These are phyloP conservation scores for Zygnema cylindricum DNA, from an alignment of 139 green algal genomes.

Conservation along the genomic window DNA sequence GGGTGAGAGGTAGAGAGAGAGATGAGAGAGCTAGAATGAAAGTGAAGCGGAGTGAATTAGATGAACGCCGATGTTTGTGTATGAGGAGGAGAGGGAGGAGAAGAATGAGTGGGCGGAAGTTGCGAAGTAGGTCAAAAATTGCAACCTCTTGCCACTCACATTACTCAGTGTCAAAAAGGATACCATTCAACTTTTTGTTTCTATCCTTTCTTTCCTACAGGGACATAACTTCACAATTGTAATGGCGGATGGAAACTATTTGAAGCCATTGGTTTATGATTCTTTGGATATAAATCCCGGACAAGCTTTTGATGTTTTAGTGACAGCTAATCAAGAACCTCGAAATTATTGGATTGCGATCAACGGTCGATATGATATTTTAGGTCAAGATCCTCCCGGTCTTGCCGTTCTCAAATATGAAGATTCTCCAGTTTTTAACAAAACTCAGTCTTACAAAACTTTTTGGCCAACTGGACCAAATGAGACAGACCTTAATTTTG, in stretches of 20 bases:
- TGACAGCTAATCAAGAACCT: not conserved
- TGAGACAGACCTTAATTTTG: not conserved
- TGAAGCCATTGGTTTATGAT: slow-evolving; percentile 4
- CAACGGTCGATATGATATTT: not conserved
- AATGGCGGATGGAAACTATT: not conserved
- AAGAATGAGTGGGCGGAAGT: no score
- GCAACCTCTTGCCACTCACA: no score
- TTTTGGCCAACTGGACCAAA: not conserved
- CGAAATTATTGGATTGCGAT: not conserved
- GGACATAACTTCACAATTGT: not conserved
- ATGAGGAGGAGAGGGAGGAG: no score
- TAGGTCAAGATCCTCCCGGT: not conserved
- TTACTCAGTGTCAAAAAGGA: no score
- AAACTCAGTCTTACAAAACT: not conserved
- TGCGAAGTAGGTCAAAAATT: no score
- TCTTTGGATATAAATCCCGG: not conserved
- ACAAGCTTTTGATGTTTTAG: not conserved
- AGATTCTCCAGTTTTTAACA: not conserved
- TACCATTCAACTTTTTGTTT: no score
- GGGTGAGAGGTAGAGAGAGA: no score
- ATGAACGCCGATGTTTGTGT: no score
- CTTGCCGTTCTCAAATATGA: not conserved
- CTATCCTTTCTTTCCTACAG: not conserved
- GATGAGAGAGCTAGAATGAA: no score
- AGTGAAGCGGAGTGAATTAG: no score